A percentile compares a stretch with the other conserved stretches of the same genome.
phyloP scores from a whole-genome alignment of 2,329 filamentous ascomycete genomes.

The Trichoderma semiorbis region DNA sequence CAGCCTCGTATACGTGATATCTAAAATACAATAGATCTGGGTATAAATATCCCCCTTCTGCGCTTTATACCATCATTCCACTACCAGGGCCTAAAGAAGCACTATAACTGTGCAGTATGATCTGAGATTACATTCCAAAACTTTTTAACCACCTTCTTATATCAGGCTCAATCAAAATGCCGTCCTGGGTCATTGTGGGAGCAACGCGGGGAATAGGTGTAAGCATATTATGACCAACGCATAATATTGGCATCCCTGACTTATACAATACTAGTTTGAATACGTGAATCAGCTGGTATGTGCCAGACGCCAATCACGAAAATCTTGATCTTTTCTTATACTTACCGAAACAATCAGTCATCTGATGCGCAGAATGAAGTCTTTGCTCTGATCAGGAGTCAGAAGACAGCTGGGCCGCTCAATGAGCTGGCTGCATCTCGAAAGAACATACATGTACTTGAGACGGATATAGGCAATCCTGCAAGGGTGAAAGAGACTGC shows the following conservation, averaged over 20 bases:
- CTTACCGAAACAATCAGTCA: neutral
- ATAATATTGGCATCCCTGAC: neutral
- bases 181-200: neutral
- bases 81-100: neutral
- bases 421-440: neutral
- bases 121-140: neutral
- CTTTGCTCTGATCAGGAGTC: neutral
- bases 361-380: neutral
- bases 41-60: neutral
- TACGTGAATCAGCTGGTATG: neutral
- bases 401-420: neutral
- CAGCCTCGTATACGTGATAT: neutral
- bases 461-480: neutral
- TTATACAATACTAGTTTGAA: neutral
- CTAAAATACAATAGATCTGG: neutral
- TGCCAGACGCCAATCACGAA: neutral
- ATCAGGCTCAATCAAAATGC: neutral
- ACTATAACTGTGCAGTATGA: neutral
- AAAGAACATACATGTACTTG: neutral
- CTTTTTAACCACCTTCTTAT: neutral
- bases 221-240: neutral
- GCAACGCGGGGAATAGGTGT: neutral
- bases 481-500: neutral
- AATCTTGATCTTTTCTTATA: neutral
- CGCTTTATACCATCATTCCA: neutral